phyloP scores from a whole-genome alignment of 2,329 filamentous ascomycete species.

The Aureobasidium sp. region DNA sequence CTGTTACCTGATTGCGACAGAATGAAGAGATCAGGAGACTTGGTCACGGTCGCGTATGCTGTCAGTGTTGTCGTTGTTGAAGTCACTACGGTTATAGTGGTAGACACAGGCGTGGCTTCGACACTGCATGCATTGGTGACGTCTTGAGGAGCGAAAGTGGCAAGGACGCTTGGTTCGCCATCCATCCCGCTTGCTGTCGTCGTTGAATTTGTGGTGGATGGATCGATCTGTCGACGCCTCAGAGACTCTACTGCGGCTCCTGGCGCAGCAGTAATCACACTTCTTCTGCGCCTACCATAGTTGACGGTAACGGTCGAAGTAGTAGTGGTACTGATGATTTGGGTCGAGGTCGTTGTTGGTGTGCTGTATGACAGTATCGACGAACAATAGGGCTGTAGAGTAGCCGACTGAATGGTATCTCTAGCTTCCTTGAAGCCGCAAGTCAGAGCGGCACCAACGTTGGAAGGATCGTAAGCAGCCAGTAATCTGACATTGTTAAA shows the following conservation, averaged over 20 bases:
- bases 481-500: conserved; percentile 13
- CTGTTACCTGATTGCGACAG: neutral
- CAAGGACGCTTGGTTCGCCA: neutral
- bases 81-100: neutral
- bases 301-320: conserved; percentile 6
- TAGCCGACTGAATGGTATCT: neutral
- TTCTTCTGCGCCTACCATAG: neutral
- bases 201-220: neutral
- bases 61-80: conserved; percentile 6
- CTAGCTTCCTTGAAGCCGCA: conserved; percentile 7
- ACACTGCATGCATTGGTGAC: conserved; percentile 4
- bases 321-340: neutral
- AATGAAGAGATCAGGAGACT: neutral
- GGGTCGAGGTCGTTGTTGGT: neutral
- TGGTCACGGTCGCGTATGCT: neutral
- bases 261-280: neutral
- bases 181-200: neutral
- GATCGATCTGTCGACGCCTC: neutral
- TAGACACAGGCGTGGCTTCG: neutral
- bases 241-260: neutral
- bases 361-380: conserved; percentile 1
- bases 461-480: neutral
- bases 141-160: neutral
- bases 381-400: conserved; percentile 11
- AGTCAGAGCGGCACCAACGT: neutral